phyloP scores from a whole-genome alignment of 108 stramenopile species.

The Cyclotella atomus region DNA sequence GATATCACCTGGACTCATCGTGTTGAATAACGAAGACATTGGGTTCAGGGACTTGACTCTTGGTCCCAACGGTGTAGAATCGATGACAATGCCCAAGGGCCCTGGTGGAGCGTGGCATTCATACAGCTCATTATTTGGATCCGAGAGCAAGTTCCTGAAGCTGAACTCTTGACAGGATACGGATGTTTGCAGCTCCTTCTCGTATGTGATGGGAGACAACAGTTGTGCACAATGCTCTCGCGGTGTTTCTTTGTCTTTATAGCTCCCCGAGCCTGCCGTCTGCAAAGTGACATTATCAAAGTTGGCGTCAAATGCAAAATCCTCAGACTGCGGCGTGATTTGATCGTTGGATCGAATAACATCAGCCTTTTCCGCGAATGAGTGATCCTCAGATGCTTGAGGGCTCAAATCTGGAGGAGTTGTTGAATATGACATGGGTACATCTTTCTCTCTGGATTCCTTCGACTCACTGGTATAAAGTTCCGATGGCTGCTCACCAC shows the following conservation, averaged over 20 bases:
- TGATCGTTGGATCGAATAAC: neutral
- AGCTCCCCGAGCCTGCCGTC: neutral
- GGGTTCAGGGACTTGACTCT: constrained; percentile 38
- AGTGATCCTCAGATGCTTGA: neutral
- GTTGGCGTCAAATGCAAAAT: neutral
- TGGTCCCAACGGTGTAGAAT: constrained; percentile 36
- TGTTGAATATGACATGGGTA: constrained; percentile 25
- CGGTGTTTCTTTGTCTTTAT: neutral
- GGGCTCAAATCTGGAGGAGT: constrained; percentile 3
- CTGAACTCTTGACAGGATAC: constrained; percentile 11
- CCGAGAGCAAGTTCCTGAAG: constrained; percentile 31
- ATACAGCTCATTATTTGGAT: constrained; percentile 48
- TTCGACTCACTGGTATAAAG: neutral
- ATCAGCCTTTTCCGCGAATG: neutral
- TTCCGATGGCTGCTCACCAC: neutral
- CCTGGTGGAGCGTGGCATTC: constrained; percentile 44
- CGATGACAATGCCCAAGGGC: constrained; percentile 41
- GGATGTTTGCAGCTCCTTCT: constrained; percentile 25
- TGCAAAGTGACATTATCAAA: constrained; percentile 2
- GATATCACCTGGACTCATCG: constrained; percentile 35
- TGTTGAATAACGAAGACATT: constrained; percentile 36
- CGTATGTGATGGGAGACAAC: constrained; percentile 16
- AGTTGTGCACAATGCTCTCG: neutral
- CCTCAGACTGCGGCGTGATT: neutral
- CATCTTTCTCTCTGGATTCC: constrained; percentile 4